Evolutionary conservation across 2,329 filamentous ascomycete genomes (phyloP), one percentile per base, ranked within the genome.

Genomic region (Aspergillus phoenicis): DNA sequence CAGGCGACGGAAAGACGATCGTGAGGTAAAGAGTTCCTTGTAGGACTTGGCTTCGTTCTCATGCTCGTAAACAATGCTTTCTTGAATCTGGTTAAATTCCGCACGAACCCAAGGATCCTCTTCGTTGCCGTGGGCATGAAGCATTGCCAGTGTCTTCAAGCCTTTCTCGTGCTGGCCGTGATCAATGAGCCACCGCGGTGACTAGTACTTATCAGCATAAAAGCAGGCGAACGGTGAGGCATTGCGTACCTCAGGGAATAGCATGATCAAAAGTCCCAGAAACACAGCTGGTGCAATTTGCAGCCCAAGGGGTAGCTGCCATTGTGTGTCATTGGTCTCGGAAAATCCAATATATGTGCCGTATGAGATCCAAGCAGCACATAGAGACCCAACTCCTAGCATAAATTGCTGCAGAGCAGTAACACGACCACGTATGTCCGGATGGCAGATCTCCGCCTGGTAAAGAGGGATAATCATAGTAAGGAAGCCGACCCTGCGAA

Each of bases 361-460:
- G 63, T 88, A 94, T 0, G 86, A 87, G 52, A 90, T 86, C 90
- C 90, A 93, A 0, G 87, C 83, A 0, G 91, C 91, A 15, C 87
- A 78, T 1, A 95, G 83, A 15, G 89, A 81, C 59, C 91, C 91
- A 28, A 94, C 84, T 1, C 90, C 91, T 55, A 94, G 74, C 90
- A 93, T 93, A 71, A 93, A 93, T 69, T 93, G 91, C 73, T 93
- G 91, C 3, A 94, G 80, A 30, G 87, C 85, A 0, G 90, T 93
- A 33, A 95, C 84, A 64, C 87, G 82, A 11, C 91, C 91, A 73
- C 91, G 85, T 69, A 94, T 94, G 60, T 83, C 84, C 1, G 91
- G 91, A 72, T 94, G 91, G 3, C 89, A 87, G 24, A 94, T 83
- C 70, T 95, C 91, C 22, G 89, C 90, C 72, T 93, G 91, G 72